phyloP scores from a whole-genome alignment of 257 asterid species.

The Rehmannia glutinosa region DNA sequence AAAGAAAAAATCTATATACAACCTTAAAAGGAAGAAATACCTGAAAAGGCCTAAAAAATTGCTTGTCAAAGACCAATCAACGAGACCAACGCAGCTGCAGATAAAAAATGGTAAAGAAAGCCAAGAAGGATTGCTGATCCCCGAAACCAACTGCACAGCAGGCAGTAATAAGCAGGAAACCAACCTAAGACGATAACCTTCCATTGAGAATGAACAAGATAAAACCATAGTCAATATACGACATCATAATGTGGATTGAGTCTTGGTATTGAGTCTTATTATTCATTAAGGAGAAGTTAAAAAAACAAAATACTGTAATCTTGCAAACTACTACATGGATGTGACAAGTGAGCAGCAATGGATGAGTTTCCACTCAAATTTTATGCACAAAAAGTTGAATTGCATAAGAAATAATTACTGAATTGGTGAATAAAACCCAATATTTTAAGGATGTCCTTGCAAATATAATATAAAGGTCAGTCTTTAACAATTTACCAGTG shows the following conservation, averaged over 20 bases:
- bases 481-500: background rate
- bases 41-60: slow-evolving; percentile 98
- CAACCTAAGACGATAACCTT: slow-evolving; percentile 95
- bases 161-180: slow-evolving; percentile 92
- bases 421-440: background rate
- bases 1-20: background rate
- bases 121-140: slow-evolving; percentile 99
- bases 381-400: background rate
- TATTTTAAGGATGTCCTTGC: background rate
- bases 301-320: background rate
- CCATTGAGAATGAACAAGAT: slow-evolving; percentile 22
- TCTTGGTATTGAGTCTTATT: background rate
- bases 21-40: slow-evolving; percentile 33
- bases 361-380: background rate
- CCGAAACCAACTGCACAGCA: slow-evolving; percentile 88
- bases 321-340: background rate
- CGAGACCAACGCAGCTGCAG: slow-evolving; percentile 95
- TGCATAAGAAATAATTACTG: background rate
- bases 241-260: background rate
- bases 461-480: background rate
- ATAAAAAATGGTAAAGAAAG: slow-evolving; percentile 89
- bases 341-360: background rate
- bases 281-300: no score
- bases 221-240: slow-evolving; percentile 20
- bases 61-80: slow-evolving; percentile 95